Base-by-base conservation (phyloP, 2,329 filamentous ascomycete genomes). In the Penicillium sp. region DNA sequence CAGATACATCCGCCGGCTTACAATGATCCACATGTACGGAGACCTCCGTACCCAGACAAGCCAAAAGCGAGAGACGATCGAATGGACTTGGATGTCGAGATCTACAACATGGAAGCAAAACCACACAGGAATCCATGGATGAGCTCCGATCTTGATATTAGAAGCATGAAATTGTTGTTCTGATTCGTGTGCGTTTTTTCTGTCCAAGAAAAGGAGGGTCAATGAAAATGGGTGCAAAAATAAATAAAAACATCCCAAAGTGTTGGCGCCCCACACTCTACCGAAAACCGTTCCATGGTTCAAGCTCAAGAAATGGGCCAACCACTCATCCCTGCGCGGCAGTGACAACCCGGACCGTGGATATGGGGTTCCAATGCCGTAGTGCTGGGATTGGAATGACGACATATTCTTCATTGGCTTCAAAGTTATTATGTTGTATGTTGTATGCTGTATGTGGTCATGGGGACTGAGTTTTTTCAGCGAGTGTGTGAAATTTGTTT, bases 371-470 rank as follows among this genome's bases (percentile, higher is more conserved):
- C 62, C 58, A 50, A 54, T 35, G 26, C 62, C 61, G 23, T 2
- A 51, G 55, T 48, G 4, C 41, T 58, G 62, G 61, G 56, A 51
- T 47, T 41, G 19, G 3, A 39, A 59, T 63, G 62, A 64, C 61
- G 62, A 41, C 55, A 61, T 59, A 38, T 4, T 32, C 9, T 44
- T 38, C 35, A 51, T 14, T 39, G 51, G 47, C 45, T 19, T n/a
- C n/a, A n/a, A n/a, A n/a, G n/a, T n/a, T n/a, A n/a, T n/a, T n/a
- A n/a, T n/a, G n/a, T 45, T 16, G n/a, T 18, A 41, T 43, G 45
- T 40, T 42, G 44, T 18, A 16, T 40, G 44, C 9, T n/a, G 13
- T 14, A 55, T 14, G 11, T 42, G 29, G 29, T 46, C 23, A 51
- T 44, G 29, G 14, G 7, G 4, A 39, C 45, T 42, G 27, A n/a